These are phyloP conservation scores for Metarhizium guizhouense DNA, from an alignment of 2,329 filamentous ascomycete genomes.

Conservation along the genomic window DNA sequence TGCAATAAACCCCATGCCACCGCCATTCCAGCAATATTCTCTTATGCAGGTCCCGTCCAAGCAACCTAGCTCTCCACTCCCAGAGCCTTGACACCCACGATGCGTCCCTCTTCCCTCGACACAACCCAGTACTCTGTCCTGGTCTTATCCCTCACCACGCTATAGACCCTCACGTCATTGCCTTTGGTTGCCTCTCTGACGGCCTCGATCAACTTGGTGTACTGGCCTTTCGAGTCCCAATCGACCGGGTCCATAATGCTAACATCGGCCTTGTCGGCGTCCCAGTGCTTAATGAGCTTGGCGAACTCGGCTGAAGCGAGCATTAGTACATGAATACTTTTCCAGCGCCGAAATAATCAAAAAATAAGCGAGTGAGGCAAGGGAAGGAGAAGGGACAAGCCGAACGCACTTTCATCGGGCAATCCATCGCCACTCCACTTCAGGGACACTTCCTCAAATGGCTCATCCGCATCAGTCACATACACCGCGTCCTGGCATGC, in stretches of 20 bases:
- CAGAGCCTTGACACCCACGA: constrained; percentile 73
- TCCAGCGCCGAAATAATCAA: neutral
- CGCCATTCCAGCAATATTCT: neutral
- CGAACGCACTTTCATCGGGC: constrained; percentile 50
- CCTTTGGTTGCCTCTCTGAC: constrained; percentile 55
- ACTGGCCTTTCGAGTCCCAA: constrained; percentile 67
- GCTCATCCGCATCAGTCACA: constrained; percentile 75
- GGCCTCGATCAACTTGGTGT: constrained; percentile 59
- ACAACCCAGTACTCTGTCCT: constrained; percentile 76
- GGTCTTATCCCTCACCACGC: constrained; percentile 52
- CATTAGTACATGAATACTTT: neutral
- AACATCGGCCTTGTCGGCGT: constrained; percentile 46
- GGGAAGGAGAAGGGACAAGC: neutral
- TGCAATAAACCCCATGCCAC: neutral
- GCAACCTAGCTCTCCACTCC: constrained; percentile 50
- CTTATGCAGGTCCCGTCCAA: neutral
- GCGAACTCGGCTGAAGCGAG: constrained; percentile 56
- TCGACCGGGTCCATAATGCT: constrained; percentile 57
- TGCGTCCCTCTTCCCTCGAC: constrained; percentile 47
- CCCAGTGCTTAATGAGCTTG: constrained; percentile 51
- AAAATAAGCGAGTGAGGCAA: neutral
- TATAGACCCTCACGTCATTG: constrained; percentile 66
- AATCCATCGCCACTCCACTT: constrained; percentile 46
- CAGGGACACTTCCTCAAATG: constrained; percentile 69
- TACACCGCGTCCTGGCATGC: constrained; percentile 53